Evolutionary conservation across 495 filamentous ascomycete genomes (phyloP), one percentile per base, ranked within the genome.

Genomic region (Penicillium dipodomyicola): DNA sequence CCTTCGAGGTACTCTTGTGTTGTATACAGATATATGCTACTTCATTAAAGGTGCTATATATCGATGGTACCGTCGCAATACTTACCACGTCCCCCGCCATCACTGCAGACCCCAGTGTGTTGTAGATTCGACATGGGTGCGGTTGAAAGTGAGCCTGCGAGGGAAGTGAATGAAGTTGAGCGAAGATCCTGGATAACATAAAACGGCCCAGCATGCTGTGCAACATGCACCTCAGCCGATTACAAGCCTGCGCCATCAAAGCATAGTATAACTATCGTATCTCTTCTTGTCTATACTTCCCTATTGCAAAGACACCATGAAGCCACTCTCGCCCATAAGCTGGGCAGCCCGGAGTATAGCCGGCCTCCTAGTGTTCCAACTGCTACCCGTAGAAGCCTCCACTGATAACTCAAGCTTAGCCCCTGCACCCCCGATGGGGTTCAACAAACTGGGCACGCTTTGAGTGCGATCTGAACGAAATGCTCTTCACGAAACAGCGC

Each of bases 391-490:
- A 25, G 52, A 61, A 19, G 62, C 65, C 17, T 67, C 67, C 23
- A 42, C 59, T 4, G 52, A 54, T n/a, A 52, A 56, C 15, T 51
- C 61, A 23, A 37, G 15, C 15, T 49, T 74, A 8, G 67, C 74
- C 32, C 68, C 75, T 1, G 63, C 65, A 0, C 73, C 74, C 0
- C 74, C 73, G 17, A 77, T 77, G 74, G 74, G 74, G 20, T 77
- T 74, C 67, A 77, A 74, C 60, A 74, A 74, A 75, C 54, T 77
- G 74, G 74, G 64, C 72, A 0, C 74, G 74, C 9, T 76, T 75
- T 57, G 55, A 65, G 51, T 77, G 74, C 56, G 65, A 72, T 43
- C 68, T 76, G 4, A 76, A 77, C 58, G 70, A 77, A 54, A 74
- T 72, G 1, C 67, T 77, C 3, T 76, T 77, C 58, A 70, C 64